A percentile compares a stretch with the other conserved stretches of the same genome.
phyloP scores from a whole-genome alignment of 371 early-diverging fungal genomes.

The Rhizomucor miehei region DNA sequence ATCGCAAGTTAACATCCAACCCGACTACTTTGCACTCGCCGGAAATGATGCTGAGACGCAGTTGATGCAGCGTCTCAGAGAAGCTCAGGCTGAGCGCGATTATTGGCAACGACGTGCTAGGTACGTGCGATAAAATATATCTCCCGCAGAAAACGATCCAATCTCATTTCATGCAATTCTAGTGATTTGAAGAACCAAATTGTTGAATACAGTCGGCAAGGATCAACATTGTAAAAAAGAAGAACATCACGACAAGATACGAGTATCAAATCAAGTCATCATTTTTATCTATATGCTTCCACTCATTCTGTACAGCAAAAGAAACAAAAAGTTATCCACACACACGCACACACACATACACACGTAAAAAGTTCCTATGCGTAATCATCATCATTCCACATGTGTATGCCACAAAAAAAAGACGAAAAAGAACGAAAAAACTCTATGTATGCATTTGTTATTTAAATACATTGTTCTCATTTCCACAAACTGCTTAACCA shows the following conservation, averaged over 20 bases:
- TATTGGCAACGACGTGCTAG: slow-evolving; percentile 21
- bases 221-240: too few relatives aligned
- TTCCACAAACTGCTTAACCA: slow-evolving; percentile 10
- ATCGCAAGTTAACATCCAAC: slow-evolving; percentile 1
- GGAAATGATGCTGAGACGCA: slow-evolving; percentile 5
- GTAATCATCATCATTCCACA: neutral
- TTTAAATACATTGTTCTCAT: slow-evolving; percentile 11
- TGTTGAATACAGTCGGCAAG: slow-evolving; percentile 3
- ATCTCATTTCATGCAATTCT: too few relatives aligned
- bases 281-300: neutral
- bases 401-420: neutral
- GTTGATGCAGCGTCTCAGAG: slow-evolving; percentile 12
- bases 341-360: neutral
- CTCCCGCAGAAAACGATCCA: too few relatives aligned
- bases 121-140: too few relatives aligned
- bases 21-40: too few relatives aligned
- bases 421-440: too few relatives aligned
- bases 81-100: slow-evolving; percentile 17
- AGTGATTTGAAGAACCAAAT: slow-evolving; percentile 20
- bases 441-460: slow-evolving; percentile 1
- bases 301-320: neutral
- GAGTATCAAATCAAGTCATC: slow-evolving; percentile 1
- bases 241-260: neutral
- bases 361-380: neutral
- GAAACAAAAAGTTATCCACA: too few relatives aligned